Conservation (phyloP, 164 flowering plant genomes). For the Buxus sempervirens region DNA sequence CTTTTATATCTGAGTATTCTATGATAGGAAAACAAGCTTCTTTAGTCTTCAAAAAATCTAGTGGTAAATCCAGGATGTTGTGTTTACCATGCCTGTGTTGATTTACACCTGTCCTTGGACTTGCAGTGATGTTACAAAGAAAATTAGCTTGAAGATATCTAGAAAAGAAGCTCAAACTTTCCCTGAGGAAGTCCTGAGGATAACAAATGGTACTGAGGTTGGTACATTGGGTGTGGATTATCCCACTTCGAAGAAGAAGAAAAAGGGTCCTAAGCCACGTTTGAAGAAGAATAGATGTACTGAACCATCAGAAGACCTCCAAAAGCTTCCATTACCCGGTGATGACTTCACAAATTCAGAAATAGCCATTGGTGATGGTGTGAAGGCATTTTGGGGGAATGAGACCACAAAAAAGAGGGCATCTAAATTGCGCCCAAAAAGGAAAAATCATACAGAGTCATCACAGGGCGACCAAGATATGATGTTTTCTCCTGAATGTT, state of each 20-base stretch:
- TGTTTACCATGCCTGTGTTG: background rate
- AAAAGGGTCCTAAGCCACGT: background rate
- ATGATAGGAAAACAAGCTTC: background rate
- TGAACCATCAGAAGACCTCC: slow-evolving; percentile 1
- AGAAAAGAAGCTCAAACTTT: slow-evolving; percentile 8
- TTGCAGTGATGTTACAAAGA: slow-evolving; percentile 24
- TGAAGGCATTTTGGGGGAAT: background rate
- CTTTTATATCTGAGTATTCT: background rate
- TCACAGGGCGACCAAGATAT: background rate
- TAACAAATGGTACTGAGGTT: slow-evolving; percentile 9
- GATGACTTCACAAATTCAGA: background rate
- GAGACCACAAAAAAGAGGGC: too few species aligned
- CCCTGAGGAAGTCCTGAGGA: slow-evolving; percentile 7
- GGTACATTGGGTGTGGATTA: slow-evolving; percentile 6
- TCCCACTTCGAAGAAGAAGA: slow-evolving; percentile 8
- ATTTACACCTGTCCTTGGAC: slow-evolving; percentile 2
- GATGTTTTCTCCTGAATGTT: too few species aligned
- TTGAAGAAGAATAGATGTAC: background rate
- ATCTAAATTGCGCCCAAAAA: background rate
- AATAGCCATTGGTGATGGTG: slow-evolving; percentile 1
- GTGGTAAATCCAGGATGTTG: background rate
- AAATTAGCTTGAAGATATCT: slow-evolving; percentile 11
- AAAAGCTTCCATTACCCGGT: background rate
- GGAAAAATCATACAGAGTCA: background rate
- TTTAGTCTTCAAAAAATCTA: background rate